Evolutionary conservation across 805 yeast genomes (phyloP), one percentile per base, ranked within the genome.

Genomic region (Kregervanrija delftensis): DNA sequence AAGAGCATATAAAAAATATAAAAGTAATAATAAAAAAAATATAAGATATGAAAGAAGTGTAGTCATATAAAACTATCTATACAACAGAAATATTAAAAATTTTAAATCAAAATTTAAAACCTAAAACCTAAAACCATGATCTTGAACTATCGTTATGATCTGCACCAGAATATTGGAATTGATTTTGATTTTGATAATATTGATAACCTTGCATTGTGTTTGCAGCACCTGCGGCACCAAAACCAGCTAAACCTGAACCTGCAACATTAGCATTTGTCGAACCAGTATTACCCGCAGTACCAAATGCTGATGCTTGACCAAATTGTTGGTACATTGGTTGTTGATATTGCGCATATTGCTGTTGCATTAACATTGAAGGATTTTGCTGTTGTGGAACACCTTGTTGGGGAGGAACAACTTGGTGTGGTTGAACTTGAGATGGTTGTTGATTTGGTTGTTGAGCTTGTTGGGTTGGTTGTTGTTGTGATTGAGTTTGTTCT

Each of bases 131-230:
- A 46, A 55, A 55, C 59, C 59, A 55, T 37, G 55, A 55, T 51
- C 54, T 54, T 35, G 58, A 47, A 39, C 47, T 49, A 47, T 48
- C 50, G 39, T 47, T 50, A 48, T 49, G 54, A 32, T 54, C 58
- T 32, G 35, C 35, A 33, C 34, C 45, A 39, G 30, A 17, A 14
- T 32, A 28, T 17, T 51, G 53, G 35, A 51, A 54, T 41, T 53
- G 57, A 48, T 50, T 50, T 42, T 55, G 57, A 40, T 48, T 53
- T 42, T 56, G 56, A 44, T 56, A 55, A 46, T 55, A 55, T 37
- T 55, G 53, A 42, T 55, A 54, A 35, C 28, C 28, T 22, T 22
- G 28, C 28, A 22, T 22, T 22, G 46, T 49, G 30, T 47, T 50
- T 15, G 52, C 45, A 17, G 50, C 52, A 37, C 51, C 55, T 30